These are phyloP conservation scores for Acanthamoeba sp. DNA, from an alignment of 208 protist species.

Conservation along the genomic window DNA sequence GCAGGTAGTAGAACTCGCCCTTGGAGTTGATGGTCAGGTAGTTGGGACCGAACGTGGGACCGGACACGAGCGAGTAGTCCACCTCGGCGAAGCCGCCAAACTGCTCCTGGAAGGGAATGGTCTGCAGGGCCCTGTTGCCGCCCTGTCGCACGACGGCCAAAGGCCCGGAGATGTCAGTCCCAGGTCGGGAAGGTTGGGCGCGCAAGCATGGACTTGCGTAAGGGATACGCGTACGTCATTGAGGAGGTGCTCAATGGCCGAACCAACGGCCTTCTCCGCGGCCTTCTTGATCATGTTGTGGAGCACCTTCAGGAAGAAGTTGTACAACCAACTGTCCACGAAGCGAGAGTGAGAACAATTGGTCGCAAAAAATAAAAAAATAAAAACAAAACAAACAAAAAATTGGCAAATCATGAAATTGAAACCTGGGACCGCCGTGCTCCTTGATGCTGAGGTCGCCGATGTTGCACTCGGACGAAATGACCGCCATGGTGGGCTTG, in stretches of 20 bases:
- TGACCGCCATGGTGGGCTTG: neutral
- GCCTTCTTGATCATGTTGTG: constrained; percentile 5
- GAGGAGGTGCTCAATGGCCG: neutral
- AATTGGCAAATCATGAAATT: neutral
- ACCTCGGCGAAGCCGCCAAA: constrained; percentile 16
- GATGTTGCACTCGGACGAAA: neutral
- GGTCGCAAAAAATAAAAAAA: neutral
- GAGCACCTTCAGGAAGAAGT: constrained; percentile 45
- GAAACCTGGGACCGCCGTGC: constrained; percentile 49
- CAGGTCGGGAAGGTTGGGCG: too few relatives aligned
- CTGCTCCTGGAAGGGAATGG: neutral
- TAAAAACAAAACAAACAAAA: neutral
- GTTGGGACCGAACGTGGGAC: constrained; percentile 11
- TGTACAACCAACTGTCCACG: constrained; percentile 3
- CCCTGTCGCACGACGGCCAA: neutral
- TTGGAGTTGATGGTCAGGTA: constrained; percentile 61
- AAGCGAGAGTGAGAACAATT: neutral
- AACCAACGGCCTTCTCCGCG: neutral
- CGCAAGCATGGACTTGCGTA: neutral
- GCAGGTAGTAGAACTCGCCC: constrained; percentile 54
- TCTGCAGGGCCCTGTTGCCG: constrained; percentile 14
- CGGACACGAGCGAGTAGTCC: neutral
- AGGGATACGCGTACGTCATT: neutral
- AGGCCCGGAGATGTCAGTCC: too few relatives aligned
- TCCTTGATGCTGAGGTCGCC: neutral